These are phyloP conservation scores for Mucor irregularis DNA, from an alignment of 371 early-diverging fungal species.

Conservation along the genomic window DNA sequence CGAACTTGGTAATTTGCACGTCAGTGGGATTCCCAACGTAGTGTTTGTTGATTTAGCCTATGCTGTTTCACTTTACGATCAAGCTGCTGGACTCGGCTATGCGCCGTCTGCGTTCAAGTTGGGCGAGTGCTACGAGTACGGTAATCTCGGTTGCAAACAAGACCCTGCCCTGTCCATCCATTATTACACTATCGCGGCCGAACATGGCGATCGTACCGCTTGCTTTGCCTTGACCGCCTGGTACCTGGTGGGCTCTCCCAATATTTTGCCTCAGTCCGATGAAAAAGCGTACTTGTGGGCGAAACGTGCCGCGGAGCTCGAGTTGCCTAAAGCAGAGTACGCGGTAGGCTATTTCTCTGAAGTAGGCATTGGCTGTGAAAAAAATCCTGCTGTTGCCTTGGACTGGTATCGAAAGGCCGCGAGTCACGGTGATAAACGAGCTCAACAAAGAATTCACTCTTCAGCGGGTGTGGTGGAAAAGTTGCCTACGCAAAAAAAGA, in stretches of 20 bases:
- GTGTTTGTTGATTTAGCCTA: constrained; percentile 76
- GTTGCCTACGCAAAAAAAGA: constrained; percentile 38
- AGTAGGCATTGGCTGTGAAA: constrained; percentile 74
- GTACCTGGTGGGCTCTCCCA: constrained; percentile 85
- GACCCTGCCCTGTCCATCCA: constrained; percentile 72
- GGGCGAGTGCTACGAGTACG: constrained; percentile 82
- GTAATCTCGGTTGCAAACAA: constrained; percentile 63
- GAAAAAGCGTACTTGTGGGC: constrained; percentile 90
- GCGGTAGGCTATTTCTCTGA: constrained; percentile 88
- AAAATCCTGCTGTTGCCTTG: constrained; percentile 70
- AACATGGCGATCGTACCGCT: constrained; percentile 87
- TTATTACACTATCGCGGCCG: constrained; percentile 80
- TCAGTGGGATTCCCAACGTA: constrained; percentile 68
- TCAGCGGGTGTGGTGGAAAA: constrained; percentile 56
- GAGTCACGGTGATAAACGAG: constrained; percentile 80
- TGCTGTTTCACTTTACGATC: constrained; percentile 70
- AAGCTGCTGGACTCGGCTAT: constrained; percentile 80
- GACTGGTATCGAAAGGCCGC: constrained; percentile 85
- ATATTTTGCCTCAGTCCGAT: constrained; percentile 79
- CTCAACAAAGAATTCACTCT: too few relatives aligned
- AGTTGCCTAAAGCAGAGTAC: constrained; percentile 85
- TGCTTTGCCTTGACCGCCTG: constrained; percentile 88
- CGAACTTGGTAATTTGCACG: constrained; percentile 75
- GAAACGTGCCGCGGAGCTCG: constrained; percentile 82
- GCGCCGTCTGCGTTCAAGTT: constrained; percentile 76